Base-by-base conservation (phyloP, 305 asterid genomes). In the Stenogyne calaminthoides region DNA sequence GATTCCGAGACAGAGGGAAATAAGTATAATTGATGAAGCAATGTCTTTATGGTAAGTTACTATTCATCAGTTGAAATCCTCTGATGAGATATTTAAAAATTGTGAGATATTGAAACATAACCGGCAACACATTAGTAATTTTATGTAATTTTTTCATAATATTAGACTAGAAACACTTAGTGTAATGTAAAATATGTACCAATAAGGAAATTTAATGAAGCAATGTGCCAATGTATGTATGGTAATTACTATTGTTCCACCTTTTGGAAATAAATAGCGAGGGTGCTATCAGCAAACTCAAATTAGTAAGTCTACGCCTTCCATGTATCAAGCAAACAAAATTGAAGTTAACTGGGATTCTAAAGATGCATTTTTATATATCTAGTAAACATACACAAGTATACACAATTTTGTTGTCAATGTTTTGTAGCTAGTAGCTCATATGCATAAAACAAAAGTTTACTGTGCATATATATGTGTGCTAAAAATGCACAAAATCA, bases 231-330 rank as follows among this genome's bases (percentile, higher is more conserved):
- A 46, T 44, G 25, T 29, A 0, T 82, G 80, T 81, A 27, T 29
- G 83, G 83, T n/a, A 68, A 83, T 82, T 79, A 79, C 84, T 80
- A 85, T 70, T 79, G 76, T 76, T 80, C 83, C 89, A 82, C 83
- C 81, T 62, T 22, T 16, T 64, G 73, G 64, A 44, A 66, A 70
- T 63, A 54, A 63, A 68, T 63, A 54, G 40, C 25, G 75, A 85
- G 81, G 5, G 90, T 76, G 78, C 73, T 82, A 81, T 80, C 85
- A 86, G 74, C 76, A 47, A 79, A 60, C 82, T 74, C 58, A 77
- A 71, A 67, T 51, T 14, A 19, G 39, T 62, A 70, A 52, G 49
- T 73, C 20, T 74, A 62, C 27, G 65, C 79, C 80, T 78, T 58
- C 83, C 74, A 77, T 69, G 78, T 69, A 79, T 81, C 81, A 79